Evolutionary conservation across 805 yeast genomes (phyloP).

Genomic region (Ogataea populi-albae): DNA sequence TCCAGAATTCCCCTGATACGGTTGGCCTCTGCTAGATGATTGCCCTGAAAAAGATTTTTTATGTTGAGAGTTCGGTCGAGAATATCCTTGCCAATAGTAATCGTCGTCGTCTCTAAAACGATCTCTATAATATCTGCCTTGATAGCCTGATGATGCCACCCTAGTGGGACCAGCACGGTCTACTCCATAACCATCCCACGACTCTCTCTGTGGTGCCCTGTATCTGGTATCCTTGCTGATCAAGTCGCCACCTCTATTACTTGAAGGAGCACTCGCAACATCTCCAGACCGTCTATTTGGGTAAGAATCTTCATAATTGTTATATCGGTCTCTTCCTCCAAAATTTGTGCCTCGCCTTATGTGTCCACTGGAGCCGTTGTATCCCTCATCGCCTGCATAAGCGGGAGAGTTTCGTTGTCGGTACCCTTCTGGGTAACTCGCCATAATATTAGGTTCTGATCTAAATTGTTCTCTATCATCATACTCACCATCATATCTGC

Average conservation of each 20-base stretch:
- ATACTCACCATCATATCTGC: constrained; percentile 15
- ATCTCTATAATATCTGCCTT: constrained; percentile 14
- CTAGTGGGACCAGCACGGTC: constrained; percentile 5
- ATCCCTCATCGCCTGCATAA: constrained; percentile 10
- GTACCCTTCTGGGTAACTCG: constrained; percentile 4
- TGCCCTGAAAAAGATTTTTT: no score
- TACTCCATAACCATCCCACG: constrained; percentile 15
- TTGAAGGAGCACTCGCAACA: constrained; percentile 15
- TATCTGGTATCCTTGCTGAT: constrained; percentile 18
- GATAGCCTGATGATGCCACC: constrained; percentile 10
- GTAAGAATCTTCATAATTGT: constrained; percentile 12
- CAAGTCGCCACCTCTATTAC: constrained; percentile 22
- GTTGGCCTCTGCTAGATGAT: no score
- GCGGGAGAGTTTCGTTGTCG: constrained; percentile 6
- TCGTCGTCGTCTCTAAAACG: constrained; percentile 15
- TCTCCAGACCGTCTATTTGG: constrained; percentile 20
- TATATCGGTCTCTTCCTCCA: constrained; percentile 13
- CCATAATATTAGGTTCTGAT: constrained; percentile 8
- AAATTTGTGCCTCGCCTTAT: constrained; percentile 10
- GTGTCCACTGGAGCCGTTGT: constrained; percentile 5
- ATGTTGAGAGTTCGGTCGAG: no score
- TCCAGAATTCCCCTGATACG: no score
- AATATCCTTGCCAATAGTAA: constrained; percentile 4
- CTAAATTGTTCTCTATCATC: constrained; percentile 21
- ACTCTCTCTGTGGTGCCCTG: constrained; percentile 14